phyloP scores from a whole-genome alignment of 176 grass and related monocot genomes.

The Echinochloa phyllopogon region DNA sequence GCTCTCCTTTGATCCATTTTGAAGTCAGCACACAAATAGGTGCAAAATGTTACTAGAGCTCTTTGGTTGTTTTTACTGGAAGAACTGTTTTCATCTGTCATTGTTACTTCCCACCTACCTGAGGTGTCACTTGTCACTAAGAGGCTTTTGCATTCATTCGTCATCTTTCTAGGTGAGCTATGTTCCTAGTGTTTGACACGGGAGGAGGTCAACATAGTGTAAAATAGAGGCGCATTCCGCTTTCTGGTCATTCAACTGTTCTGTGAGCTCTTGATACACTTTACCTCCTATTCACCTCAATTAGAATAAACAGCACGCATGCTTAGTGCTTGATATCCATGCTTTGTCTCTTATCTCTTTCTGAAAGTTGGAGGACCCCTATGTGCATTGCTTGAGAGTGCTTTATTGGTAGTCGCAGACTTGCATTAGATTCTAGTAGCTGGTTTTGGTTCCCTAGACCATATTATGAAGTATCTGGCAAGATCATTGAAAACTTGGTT shows the following conservation, averaged over 20 bases:
- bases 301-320: constrained; percentile 3
- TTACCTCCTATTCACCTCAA: not conserved
- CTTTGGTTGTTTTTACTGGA: not conserved
- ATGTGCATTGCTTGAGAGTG: constrained; percentile 1
- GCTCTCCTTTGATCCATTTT: not conserved
- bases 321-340: constrained; percentile 12
- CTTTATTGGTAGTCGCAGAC: not conserved
- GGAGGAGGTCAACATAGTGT: constrained; percentile 25
- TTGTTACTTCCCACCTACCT: constrained; percentile 28
- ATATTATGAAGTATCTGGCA: not conserved
- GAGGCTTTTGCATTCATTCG: constrained; percentile 26
- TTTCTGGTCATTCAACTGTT: not conserved
- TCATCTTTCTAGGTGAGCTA: constrained; percentile 21
- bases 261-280: not conserved
- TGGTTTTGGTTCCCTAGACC: constrained; percentile 6
- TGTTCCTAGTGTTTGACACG: constrained; percentile 42
- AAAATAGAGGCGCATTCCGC: not conserved
- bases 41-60: constrained; percentile 9
- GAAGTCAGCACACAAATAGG: not conserved
- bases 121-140: constrained; percentile 32
- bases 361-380: not conserved
- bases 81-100: constrained; percentile 15
- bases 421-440: not conserved
- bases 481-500: not conserved
- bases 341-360: not conserved